phyloP scores from a whole-genome alignment of 2,329 filamentous ascomycete species.

The Aspergillus pseudoviridinutans region DNA sequence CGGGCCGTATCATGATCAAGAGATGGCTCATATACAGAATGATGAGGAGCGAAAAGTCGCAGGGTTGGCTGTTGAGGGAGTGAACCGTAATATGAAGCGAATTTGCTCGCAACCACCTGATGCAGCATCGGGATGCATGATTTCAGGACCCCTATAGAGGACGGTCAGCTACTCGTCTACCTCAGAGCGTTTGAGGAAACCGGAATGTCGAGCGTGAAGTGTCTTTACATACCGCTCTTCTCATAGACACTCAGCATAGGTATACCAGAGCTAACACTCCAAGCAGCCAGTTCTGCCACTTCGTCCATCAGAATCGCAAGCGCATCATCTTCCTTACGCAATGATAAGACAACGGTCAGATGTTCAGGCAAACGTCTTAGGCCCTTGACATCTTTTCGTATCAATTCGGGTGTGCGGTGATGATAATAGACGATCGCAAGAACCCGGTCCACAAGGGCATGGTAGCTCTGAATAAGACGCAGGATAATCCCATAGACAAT shows the following conservation, averaged over 20 bases:
- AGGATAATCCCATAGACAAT: constrained; percentile 85
- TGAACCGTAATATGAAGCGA: constrained; percentile 82
- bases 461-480: constrained; percentile 73
- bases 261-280: constrained; percentile 88
- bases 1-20: constrained; percentile 13
- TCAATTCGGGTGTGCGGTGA: constrained; percentile 89
- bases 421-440: constrained; percentile 88
- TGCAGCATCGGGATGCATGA: constrained; percentile 83
- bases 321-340: constrained; percentile 65
- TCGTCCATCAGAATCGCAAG: constrained; percentile 84
- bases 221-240: constrained; percentile 64
- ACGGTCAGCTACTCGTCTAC: not conserved
- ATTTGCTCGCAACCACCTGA: constrained; percentile 70
- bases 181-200: not conserved
- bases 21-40: constrained; percentile 44
- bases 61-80: constrained; percentile 62
- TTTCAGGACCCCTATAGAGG: constrained; percentile 71
- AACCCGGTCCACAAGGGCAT: constrained; percentile 71
- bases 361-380: constrained; percentile 76
- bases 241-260: constrained; percentile 88
- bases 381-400: constrained; percentile 76
- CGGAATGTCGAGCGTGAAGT: not conserved
- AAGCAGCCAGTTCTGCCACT: constrained; percentile 85
- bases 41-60: constrained; percentile 67
- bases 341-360: constrained; percentile 78